phyloP scores from a whole-genome alignment of 225 moss, liverwort and hornwort species.

The Polytrichum commune region DNA sequence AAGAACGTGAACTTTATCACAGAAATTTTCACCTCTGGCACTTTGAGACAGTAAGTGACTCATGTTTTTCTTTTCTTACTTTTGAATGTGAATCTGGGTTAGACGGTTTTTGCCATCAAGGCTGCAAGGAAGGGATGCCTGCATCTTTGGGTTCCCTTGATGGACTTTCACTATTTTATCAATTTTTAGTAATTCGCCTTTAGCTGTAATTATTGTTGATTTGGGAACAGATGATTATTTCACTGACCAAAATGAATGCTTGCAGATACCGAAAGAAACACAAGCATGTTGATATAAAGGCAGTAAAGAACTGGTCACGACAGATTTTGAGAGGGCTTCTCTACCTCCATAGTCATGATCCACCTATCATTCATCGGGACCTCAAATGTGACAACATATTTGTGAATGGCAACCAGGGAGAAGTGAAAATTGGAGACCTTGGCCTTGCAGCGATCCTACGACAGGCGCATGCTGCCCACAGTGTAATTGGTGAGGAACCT shows the following conservation, averaged over 20 bases:
- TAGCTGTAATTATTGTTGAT: background rate
- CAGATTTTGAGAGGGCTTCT: constrained; percentile 91
- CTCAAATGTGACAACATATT: constrained; percentile 99
- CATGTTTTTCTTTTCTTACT: background rate
- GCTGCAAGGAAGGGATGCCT: background rate
- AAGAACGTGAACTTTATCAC: constrained; percentile 98
- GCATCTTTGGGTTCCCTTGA: no score
- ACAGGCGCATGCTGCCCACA: constrained; percentile 94
- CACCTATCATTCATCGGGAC: constrained; percentile 95
- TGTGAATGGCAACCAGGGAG: constrained; percentile 96
- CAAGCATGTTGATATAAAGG: constrained; percentile 95
- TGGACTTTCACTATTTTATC: background rate
- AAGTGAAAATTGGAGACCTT: constrained; percentile 98
- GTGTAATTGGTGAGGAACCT: constrained; percentile 70
- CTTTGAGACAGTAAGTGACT: constrained; percentile 69
- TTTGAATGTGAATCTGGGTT: background rate
- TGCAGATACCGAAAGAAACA: constrained; percentile 88
- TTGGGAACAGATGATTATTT: background rate
- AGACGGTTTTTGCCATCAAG: no score
- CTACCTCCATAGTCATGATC: constrained; percentile 96
- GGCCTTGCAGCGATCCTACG: constrained; percentile 95
- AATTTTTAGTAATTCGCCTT: background rate
- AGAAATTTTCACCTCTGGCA: constrained; percentile 95
- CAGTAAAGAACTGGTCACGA: constrained; percentile 96
- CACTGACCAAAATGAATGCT: background rate